Evolutionary conservation across 352 stramenopile genomes (phyloP), one percentile per base, ranked within the genome.

Genomic region (Aphanomyces invadans): DNA sequence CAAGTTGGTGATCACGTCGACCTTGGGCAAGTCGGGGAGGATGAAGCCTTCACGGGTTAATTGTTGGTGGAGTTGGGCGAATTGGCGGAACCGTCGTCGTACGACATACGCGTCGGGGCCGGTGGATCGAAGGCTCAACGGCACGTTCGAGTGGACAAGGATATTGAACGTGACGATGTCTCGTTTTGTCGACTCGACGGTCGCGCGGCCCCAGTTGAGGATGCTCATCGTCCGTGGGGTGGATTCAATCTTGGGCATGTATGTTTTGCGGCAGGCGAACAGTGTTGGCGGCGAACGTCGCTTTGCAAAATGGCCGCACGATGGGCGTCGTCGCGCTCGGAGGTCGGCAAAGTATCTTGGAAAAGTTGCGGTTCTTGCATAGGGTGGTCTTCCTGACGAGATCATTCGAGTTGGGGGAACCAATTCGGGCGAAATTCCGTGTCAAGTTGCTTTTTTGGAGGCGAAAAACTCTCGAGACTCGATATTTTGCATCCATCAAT

Each of bases 21-120:
- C 49, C 19, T 57, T 57, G 49, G 49, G 49, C 49, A 57, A 33
- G 49, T 57, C 49, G 25, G 49, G 49, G 9, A 57, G 49, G 25
- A 33, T 29, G 29, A 57, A 57, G 7, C 49, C 49, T n/a, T 15
- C 7, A 4, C 5, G 7, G 4, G 15, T 29, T n/a, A 57, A 26
- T 3, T 17, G 17, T 5, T 33, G 49, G 29, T 57, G 49, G 49
- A 57, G 49, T 26, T 29, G 7, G 49, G 49, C 49, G 23, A 57
- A 57, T 32, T 57, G 49, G 21, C 25, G 19, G 29, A 57, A 57
- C 29, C 49, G 49, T 7, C 49, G 49, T 11, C 49, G 25, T n/a
- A 57, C 23, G 12, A 57, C 49, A n/a, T 57, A 57, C 25, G 49
- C 49, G 49, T 57, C 49, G 29, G 21, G 17, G 25, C 49, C 49